phyloP scores from a whole-genome alignment of 129 eudicot genomes.

The Mikania micrantha region DNA sequence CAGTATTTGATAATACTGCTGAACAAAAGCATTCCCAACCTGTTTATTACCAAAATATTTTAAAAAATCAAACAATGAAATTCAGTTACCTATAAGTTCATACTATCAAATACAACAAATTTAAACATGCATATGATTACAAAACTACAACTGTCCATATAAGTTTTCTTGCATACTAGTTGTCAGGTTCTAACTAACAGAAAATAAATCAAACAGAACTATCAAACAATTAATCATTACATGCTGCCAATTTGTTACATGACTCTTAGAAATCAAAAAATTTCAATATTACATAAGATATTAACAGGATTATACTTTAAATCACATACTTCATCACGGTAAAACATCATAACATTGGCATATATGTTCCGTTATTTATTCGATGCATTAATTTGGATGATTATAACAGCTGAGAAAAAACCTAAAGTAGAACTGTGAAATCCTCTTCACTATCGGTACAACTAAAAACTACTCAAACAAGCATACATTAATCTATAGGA shows the following conservation, averaged over 20 bases:
- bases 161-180: background rate
- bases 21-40: constrained; percentile 81
- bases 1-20: too few relatives aligned
- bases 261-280: too few relatives aligned
- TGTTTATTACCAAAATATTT: constrained; percentile 13
- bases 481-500: background rate
- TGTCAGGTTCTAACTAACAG: background rate
- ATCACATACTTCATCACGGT: background rate
- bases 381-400: background rate
- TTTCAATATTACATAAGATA: too few relatives aligned
- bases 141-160: background rate
- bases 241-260: background rate
- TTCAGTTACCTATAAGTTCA: constrained; percentile 1
- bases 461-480: too few relatives aligned
- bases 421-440: background rate
- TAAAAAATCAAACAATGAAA: too few relatives aligned
- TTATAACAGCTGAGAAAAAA: background rate
- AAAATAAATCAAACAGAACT: background rate
- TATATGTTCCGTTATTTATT: background rate
- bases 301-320: background rate
- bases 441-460: background rate
- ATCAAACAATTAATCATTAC: background rate
- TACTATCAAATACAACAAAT: background rate
- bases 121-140: background rate
- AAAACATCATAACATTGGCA: background rate